Base-by-base conservation (phyloP, 1,139 yeast species). In the Arxiozyma slooffiae region DNA sequence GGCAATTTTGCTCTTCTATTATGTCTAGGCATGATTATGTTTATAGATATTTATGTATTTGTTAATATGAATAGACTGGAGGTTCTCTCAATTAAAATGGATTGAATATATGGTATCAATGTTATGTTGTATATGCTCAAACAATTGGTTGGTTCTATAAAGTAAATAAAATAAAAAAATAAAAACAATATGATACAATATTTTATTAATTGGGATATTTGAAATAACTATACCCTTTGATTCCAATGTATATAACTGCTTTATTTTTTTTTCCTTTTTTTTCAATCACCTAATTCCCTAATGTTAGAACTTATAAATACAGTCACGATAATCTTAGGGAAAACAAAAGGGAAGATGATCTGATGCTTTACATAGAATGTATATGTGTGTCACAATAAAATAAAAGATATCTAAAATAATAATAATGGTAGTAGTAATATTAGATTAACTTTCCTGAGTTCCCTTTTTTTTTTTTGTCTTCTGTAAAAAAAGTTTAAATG, bases 1-100 rank as follows among this genome's bases (percentile, higher is more conserved):
- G 51, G 49, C 22, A 38, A 22, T 34, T 50, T 57, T 5, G 59
- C 59, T 50, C 59, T 55, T 44, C 63, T 57, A 16, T 56, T 55
- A 37, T 51, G 46, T 46, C 61, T 54, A n/a, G 62, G 56, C 62
- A 59, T 58, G 22, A 21, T 22, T 26, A 36, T 30, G n/a, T 4
- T 6, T 30, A 6, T 30, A n/a, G 6, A 30, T 30, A 11, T 30
- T 30, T 30, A n/a, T n/a, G n/a, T 30, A 30, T 30, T 30, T 30
- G 14, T 14, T 3, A 8, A 30, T 18, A 17, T 7, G 9, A 20
- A 17, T 8, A n/a, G n/a, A n/a, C n/a, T 17, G 21, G 14, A 4
- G 22, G 40, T 18, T 38, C 40, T 17, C 16, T 14, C 36, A 30
- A 11, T 7, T 30, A 30, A 11, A n/a, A 4, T n/a, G 4, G n/a